Percentiles rank a stretch among this genome's conserved stretches.
These are phyloP conservation scores for Coniophora puteana DNA, from an alignment of 1,284 basidiomycete genomes.

Conservation along the genomic window DNA sequence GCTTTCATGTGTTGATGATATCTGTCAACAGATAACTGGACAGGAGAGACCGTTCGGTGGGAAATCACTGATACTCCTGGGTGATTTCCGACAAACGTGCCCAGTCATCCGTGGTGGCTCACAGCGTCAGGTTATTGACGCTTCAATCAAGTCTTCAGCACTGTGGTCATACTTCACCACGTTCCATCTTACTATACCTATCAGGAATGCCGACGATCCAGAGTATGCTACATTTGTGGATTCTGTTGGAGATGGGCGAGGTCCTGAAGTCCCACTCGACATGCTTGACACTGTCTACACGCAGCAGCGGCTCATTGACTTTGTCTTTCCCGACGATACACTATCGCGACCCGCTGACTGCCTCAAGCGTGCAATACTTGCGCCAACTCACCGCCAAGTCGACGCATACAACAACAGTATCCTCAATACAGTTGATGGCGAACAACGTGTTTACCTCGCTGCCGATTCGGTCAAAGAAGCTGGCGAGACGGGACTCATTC, in stretches of 20 bases:
- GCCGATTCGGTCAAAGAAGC: conserved; percentile 3
- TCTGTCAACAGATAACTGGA: conserved; percentile 10
- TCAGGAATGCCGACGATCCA: conserved; percentile 34
- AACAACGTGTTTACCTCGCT: not conserved
- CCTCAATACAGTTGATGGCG: no score
- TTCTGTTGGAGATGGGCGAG: conserved; percentile 33
- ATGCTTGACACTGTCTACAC: conserved; percentile 4
- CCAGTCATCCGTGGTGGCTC: conserved; percentile 31
- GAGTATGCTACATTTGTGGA: conserved; percentile 34
- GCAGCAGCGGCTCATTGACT: conserved; percentile 27
- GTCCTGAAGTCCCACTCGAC: conserved; percentile 20
- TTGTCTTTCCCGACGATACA: conserved; percentile 30
- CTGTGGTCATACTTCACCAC: conserved; percentile 30
- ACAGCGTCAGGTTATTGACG: conserved; percentile 24
- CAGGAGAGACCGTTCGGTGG: conserved; percentile 31
- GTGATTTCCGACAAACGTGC: conserved; percentile 37
- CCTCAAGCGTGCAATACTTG: not conserved
- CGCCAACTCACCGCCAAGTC: not conserved
- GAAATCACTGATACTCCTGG: conserved; percentile 31
- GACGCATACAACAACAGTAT: not conserved
- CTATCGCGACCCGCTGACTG: conserved; percentile 6
- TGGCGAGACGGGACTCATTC: not conserved
- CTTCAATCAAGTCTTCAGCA: conserved; percentile 33
- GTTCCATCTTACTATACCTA: conserved; percentile 26
- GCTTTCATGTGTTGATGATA: conserved; percentile 30